Conservation (phyloP, 2,329 filamentous ascomycete species). For the Colletotrichum musae region DNA sequence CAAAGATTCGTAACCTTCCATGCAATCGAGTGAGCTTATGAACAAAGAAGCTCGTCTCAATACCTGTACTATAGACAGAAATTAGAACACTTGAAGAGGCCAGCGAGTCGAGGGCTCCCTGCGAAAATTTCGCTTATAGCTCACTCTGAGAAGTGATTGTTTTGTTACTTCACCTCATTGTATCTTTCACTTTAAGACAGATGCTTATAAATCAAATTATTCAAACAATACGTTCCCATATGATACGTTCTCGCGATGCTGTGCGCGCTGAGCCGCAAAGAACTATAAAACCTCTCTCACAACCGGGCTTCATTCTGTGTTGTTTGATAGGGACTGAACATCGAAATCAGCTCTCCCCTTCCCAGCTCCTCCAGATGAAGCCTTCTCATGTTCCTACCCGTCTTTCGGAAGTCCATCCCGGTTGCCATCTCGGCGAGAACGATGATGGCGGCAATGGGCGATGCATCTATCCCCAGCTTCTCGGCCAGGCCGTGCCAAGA, state of each 20-base stretch:
- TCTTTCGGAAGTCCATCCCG: conserved; percentile 5
- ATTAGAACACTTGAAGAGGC: too few relatives aligned
- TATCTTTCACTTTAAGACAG: too few relatives aligned
- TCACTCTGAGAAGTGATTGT: too few relatives aligned
- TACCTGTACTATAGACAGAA: too few relatives aligned
- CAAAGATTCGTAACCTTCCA: conserved; percentile 11
- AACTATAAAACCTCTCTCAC: neutral
- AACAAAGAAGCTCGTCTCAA: neutral
- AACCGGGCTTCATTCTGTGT: conserved; percentile 15
- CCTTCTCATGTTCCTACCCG: conserved; percentile 15
- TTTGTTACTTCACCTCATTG: too few relatives aligned
- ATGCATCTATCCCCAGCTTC: conserved; percentile 21
- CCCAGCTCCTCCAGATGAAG: conserved; percentile 15
- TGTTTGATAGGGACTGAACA: neutral
- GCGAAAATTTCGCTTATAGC: too few relatives aligned
- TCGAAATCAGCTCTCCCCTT: neutral
- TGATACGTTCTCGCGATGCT: neutral
- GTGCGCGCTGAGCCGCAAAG: neutral
- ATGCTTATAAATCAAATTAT: too few relatives aligned
- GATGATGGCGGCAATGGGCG: conserved; percentile 26
- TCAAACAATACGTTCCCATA: too few relatives aligned
- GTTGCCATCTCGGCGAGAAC: conserved; percentile 29
- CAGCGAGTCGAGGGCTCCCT: too few relatives aligned
- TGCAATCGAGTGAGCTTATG: conserved; percentile 15
- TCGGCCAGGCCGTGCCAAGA: conserved; percentile 26